Conservation (phyloP, 345 rosid species). For the Cardiospermum halicacabum region DNA sequence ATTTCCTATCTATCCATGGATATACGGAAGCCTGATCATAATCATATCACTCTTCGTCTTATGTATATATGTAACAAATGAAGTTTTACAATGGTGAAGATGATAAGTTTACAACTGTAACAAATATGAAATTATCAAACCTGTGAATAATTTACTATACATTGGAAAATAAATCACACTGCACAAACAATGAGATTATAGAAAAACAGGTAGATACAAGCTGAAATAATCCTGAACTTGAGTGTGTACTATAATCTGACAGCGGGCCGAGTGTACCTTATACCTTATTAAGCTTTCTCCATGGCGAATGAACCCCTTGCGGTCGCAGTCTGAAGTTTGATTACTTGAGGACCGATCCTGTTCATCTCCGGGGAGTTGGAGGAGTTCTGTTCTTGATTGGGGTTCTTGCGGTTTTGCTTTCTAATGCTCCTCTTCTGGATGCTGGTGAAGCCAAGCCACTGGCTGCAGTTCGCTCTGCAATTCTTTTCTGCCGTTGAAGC, state of each 20-base stretch:
- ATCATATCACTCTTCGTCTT: not conserved
- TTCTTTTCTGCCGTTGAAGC: constrained; percentile 72
- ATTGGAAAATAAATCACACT: constrained; percentile 8
- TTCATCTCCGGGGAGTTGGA: constrained; percentile 21
- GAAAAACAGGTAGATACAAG: not conserved
- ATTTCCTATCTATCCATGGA: too few species aligned
- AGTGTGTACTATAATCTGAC: not conserved
- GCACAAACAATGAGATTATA: not conserved
- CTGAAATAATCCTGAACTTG: not conserved
- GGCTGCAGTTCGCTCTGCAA: constrained; percentile 78
- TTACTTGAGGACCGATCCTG: constrained; percentile 29
- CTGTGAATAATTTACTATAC: constrained; percentile 12
- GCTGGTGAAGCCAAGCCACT: constrained; percentile 26
- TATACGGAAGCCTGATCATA: too few species aligned
- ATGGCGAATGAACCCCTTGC: not conserved
- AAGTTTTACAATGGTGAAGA: not conserved
- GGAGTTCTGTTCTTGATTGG: constrained; percentile 21
- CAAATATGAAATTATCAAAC: constrained; percentile 11
- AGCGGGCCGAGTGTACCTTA: not conserved
- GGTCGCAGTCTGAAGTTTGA: constrained; percentile 23
- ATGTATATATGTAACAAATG: not conserved
- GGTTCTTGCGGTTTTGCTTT: constrained; percentile 30
- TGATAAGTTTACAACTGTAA: not conserved
- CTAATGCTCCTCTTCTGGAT: constrained; percentile 36
- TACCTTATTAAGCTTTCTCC: not conserved